phyloP scores from a whole-genome alignment of 805 yeast genomes.

The Phaffomyces opuntiae region DNA sequence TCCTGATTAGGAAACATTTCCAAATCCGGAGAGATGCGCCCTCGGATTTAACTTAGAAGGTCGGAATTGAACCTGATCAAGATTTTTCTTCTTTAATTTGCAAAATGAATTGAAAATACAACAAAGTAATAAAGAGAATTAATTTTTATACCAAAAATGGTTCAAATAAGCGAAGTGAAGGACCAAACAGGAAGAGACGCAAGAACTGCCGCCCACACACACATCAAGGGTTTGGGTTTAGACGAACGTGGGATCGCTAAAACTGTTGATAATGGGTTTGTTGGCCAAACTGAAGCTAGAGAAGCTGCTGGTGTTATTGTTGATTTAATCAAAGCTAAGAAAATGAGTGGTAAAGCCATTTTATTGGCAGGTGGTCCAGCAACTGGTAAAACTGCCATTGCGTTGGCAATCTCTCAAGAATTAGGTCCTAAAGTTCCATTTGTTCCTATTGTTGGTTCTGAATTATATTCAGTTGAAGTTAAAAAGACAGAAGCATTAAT shows the following conservation, averaged over 20 bases:
- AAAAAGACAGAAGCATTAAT: conserved; percentile 93
- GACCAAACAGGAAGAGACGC: conserved; percentile 44
- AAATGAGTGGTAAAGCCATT: conserved; percentile 94
- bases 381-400: conserved; percentile 96
- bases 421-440: conserved; percentile 96
- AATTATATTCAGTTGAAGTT: conserved; percentile 90
- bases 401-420: conserved; percentile 92
- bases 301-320: conserved; percentile 95
- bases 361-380: conserved; percentile 97
- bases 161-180: conserved; percentile 70
- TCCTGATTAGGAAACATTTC: conserved; percentile 17
- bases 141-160: conserved; percentile 38
- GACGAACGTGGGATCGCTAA: conserved; percentile 87
- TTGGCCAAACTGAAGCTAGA: conserved; percentile 65
- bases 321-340: conserved; percentile 85
- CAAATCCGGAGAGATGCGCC: conserved; percentile 1
- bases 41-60: neutral
- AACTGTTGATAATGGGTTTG: conserved; percentile 79
- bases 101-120: too few species aligned
- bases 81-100: neutral
- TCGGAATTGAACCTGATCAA: too few species aligned
- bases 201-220: conserved; percentile 94
- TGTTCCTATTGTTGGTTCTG: conserved; percentile 94
- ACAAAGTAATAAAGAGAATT: too few species aligned
- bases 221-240: conserved; percentile 88